Evolutionary conservation across 2,329 filamentous ascomycete genomes (phyloP), one percentile per base, ranked within the genome.

Genomic region (Botrytis pseudocinerea): DNA sequence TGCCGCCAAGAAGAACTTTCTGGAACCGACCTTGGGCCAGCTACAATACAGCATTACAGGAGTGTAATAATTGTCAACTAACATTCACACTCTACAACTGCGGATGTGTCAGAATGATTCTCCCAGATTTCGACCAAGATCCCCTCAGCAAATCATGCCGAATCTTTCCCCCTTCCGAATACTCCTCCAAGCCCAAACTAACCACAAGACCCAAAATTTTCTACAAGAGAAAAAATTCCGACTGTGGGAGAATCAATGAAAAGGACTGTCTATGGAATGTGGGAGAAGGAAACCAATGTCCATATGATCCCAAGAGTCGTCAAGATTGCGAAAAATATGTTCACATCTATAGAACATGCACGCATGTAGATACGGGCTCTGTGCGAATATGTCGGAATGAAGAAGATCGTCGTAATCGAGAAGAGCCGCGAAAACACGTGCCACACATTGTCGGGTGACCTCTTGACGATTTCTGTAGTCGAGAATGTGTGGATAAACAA

Each of bases 361-460:
- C 25, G 5, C 48, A n/a, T n/a, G 12, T 51, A n/a, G 1, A 14
- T 6, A n/a, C 1, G 12, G 10, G 25, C 25, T 7, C 2, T 51
- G 25, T n/a, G 4, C 25, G 22, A 25, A 51, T 14, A 5, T 51
- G 48, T 51, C 48, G 3, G 12, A 16, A n/a, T 14, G 10, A 51
- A n/a, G 0, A 14, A 2, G 2, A n/a, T 51, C 48, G 4, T 2
- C 0, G 0, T 7, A 6, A n/a, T 51, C 25, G 5, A n/a, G 0
- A 10, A n/a, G 10, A n/a, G 2, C 25, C 25, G 4, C 12, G 0
- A 12, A n/a, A n/a, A 51, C 48, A 51, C n/a, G 10, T 51, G 25
- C 22, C 48, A 14, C 48, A 51, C 6, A n/a, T 51, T n/a, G 4
- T 51, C n/a, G 25, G 48, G 6, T 2, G 48, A 14, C 4, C 2